Evolutionary conservation across 2,329 filamentous ascomycete genomes (phyloP).

Genomic region (Penicillium sp.): DNA sequence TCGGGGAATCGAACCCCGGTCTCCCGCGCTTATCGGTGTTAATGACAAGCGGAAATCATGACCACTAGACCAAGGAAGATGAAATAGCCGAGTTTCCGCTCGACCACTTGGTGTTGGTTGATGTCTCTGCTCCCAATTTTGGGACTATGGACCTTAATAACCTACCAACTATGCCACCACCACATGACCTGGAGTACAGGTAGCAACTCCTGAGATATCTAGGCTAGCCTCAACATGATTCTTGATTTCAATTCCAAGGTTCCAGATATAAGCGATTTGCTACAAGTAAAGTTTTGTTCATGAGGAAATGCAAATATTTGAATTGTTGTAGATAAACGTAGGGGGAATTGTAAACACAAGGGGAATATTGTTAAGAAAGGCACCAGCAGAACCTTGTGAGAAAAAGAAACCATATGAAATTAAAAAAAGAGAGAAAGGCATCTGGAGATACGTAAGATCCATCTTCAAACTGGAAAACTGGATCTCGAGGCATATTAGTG

Average conservation of each 20-base stretch:
- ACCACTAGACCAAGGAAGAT: slow-evolving; percentile 37
- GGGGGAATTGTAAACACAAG: not conserved
- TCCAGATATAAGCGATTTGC: no score
- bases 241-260: no score
- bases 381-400: not conserved
- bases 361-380: not conserved
- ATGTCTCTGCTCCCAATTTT: not conserved
- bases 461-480: not conserved
- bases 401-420: not conserved
- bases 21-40: slow-evolving; percentile 32
- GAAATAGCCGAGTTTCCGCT: slow-evolving; percentile 19
- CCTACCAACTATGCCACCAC: no score
- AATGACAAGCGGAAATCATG: slow-evolving; percentile 42
- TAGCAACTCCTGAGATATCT: no score
- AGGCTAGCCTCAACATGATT: no score
- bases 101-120: slow-evolving; percentile 24
- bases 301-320: not conserved
- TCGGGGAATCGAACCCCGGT: slow-evolving; percentile 39
- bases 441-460: not conserved
- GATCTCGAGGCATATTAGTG: not conserved
- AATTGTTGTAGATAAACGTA: not conserved
- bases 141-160: not conserved
- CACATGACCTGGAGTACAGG: no score
- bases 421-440: not conserved
- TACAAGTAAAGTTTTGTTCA: no score